Evolutionary conservation across 1,284 basidiomycete species (phyloP).

Genomic region (Marasmius fiardii): DNA sequence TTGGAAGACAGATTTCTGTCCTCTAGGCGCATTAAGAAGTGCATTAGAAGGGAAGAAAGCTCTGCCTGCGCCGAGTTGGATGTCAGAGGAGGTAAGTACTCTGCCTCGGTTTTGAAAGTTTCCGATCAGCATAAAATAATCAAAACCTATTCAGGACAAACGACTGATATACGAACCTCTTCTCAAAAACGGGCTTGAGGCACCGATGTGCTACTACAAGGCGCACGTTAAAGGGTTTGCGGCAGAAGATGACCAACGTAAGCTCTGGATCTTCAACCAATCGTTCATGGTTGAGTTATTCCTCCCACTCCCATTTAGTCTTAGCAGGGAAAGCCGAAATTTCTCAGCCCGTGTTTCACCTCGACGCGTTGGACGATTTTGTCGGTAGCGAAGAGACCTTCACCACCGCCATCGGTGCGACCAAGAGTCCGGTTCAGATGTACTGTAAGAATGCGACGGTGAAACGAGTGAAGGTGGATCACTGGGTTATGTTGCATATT

Average conservation of each 20-base stretch:
- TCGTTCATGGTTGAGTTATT: background rate
- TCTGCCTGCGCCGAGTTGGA: conserved; percentile 1
- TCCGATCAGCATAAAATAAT: background rate
- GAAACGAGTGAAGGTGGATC: conserved; percentile 22
- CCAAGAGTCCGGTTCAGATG: conserved; percentile 3
- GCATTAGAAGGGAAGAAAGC: background rate
- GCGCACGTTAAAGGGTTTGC: conserved; percentile 7
- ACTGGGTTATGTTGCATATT: conserved; percentile 26
- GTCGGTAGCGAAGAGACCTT: conserved; percentile 16
- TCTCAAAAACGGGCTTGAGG: conserved; percentile 18
- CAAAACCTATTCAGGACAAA: background rate
- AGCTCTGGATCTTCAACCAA: background rate
- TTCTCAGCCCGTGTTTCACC: conserved; percentile 23
- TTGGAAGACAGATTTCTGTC: background rate
- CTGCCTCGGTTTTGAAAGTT: too few relatives aligned
- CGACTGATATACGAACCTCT: conserved; percentile 15
- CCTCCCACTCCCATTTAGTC: background rate
- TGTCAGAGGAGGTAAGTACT: conserved; percentile 2
- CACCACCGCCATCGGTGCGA: background rate
- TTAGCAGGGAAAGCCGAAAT: conserved; percentile 10
- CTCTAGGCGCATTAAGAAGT: background rate
- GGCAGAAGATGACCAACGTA: conserved; percentile 2
- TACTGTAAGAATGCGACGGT: conserved; percentile 21
- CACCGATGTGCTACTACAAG: conserved; percentile 24
- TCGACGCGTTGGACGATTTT: conserved; percentile 20